Conservation (phyloP, 2,329 filamentous ascomycete species). For the Scedosporium minutisporum region DNA sequence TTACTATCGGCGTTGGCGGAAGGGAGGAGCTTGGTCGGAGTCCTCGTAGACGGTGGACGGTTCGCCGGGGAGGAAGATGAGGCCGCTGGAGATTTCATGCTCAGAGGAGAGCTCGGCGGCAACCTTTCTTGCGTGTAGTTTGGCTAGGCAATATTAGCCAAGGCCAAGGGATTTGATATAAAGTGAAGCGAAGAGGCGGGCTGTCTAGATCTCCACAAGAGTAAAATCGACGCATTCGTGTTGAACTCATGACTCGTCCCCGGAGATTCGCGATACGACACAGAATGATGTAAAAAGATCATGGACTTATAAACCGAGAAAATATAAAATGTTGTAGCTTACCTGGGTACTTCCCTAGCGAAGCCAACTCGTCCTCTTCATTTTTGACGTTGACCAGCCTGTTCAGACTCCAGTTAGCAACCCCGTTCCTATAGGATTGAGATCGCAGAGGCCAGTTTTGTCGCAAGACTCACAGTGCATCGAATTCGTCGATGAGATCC, state of each 20-base stretch:
- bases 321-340: conserved; percentile 1
- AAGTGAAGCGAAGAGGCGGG: neutral
- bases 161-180: neutral
- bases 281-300: neutral
- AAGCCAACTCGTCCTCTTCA: conserved; percentile 18
- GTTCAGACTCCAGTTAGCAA: neutral
- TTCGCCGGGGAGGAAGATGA: conserved; percentile 48
- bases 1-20: conserved; percentile 51
- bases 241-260: too few relatives aligned
- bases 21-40: conserved; percentile 46
- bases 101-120: conserved; percentile 32
- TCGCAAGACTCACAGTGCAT: conserved; percentile 36
- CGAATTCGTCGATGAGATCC: conserved; percentile 34
- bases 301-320: neutral
- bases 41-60: conserved; percentile 43
- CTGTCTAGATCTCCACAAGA: neutral
- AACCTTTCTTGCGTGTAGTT: conserved; percentile 47
- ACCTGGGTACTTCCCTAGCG: conserved; percentile 27
- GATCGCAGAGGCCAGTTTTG: neutral
- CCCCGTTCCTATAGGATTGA: neutral
- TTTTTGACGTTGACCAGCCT: conserved; percentile 9
- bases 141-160: conserved; percentile 28
- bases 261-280: neutral
- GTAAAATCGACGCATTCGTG: neutral
- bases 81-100: conserved; percentile 31